Conservation (phyloP, 2,329 filamentous ascomycete species). For the Hypoxylon sp. region DNA sequence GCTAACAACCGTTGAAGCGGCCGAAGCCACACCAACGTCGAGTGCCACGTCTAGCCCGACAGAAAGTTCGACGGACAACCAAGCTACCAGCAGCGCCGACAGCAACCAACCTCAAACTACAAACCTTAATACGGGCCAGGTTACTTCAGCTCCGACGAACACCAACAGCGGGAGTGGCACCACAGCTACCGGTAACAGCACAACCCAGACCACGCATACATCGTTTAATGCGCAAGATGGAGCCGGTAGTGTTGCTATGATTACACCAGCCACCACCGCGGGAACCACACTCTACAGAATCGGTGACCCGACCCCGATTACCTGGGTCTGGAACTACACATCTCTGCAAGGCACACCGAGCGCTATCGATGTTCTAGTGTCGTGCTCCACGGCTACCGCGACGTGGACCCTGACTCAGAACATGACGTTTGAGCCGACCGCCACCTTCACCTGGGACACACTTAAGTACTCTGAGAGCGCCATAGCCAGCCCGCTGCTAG, state of each 20-base stretch:
- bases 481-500: slow-evolving; percentile 62
- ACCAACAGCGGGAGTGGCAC: slow-evolving; percentile 48
- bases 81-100: slow-evolving; percentile 30
- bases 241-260: slow-evolving; percentile 66
- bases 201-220: slow-evolving; percentile 52
- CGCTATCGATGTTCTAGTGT: slow-evolving; percentile 71
- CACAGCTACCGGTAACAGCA: slow-evolving; percentile 49
- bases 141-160: slow-evolving; percentile 48
- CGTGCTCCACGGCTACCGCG: slow-evolving; percentile 64
- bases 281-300: slow-evolving; percentile 70
- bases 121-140: slow-evolving; percentile 59
- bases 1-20: slow-evolving; percentile 32
- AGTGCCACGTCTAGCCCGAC: slow-evolving; percentile 41
- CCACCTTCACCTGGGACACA: slow-evolving; percentile 71
- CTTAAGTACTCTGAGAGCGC: slow-evolving; percentile 62
- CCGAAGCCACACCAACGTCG: slow-evolving; percentile 40
- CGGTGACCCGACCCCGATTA: slow-evolving; percentile 65
- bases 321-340: slow-evolving; percentile 76
- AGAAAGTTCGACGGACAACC: slow-evolving; percentile 30
- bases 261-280: slow-evolving; percentile 62
- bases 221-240: slow-evolving; percentile 62
- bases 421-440: slow-evolving; percentile 68
- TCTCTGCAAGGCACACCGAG: slow-evolving; percentile 69
- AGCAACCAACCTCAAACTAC: slow-evolving; percentile 50
- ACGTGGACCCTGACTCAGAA: slow-evolving; percentile 74